A percentile compares a stretch with the other conserved stretches of the same genome.
Evolutionary conservation across 306 rosid genomes (phyloP).

Genomic region (Erythrophleum fordii): DNA sequence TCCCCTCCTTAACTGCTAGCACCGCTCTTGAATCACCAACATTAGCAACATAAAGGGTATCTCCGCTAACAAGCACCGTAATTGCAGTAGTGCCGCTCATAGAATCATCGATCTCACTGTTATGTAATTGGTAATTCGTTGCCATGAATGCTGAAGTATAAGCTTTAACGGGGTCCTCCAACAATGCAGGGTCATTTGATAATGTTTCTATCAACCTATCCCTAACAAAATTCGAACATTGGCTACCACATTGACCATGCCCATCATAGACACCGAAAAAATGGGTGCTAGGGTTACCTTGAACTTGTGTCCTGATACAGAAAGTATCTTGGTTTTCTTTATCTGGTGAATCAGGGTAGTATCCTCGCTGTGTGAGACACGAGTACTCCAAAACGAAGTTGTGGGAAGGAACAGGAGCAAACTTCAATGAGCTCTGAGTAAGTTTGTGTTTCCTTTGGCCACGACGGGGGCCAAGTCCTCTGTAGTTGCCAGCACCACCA

Average conservation of each 20-base stretch:
- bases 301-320: constrained; percentile 64
- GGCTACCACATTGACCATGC: constrained; percentile 80
- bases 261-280: constrained; percentile 95
- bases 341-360: constrained; percentile 82
- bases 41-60: constrained; percentile 80
- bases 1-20: constrained; percentile 73
- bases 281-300: constrained; percentile 78
- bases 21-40: constrained; percentile 96
- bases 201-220: constrained; percentile 68
- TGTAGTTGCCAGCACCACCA: constrained; percentile 44
- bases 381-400: constrained; percentile 69
- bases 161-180: constrained; percentile 67
- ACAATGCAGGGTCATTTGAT: constrained; percentile 52
- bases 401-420: constrained; percentile 70
- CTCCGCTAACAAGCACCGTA: constrained; percentile 81
- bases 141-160: constrained; percentile 66
- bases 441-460: constrained; percentile 49
- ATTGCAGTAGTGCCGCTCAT: constrained; percentile 93
- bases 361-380: constrained; percentile 68
- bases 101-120: constrained; percentile 74
- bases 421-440: constrained; percentile 62
- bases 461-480: constrained; percentile 42
- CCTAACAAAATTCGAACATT: constrained; percentile 80
- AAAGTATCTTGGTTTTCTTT: constrained; percentile 83
- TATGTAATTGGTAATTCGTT: constrained; percentile 62